These are phyloP conservation scores for Barnettozyma vustinii DNA, from an alignment of 805 yeast species.

Conservation along the genomic window DNA sequence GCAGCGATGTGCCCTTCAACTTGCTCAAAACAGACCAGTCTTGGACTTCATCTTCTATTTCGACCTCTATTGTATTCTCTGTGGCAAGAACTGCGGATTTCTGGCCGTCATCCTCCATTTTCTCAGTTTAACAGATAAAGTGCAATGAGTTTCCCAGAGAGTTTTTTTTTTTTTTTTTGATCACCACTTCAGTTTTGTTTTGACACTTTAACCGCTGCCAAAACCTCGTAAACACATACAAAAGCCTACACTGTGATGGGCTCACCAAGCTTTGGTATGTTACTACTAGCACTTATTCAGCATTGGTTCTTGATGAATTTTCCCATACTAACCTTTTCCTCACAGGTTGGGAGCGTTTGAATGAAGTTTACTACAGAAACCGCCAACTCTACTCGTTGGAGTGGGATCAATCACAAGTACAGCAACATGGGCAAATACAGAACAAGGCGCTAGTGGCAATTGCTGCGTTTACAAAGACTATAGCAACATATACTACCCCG, in stretches of 20 bases:
- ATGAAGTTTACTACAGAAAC: constrained; percentile 61
- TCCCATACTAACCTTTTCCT: neutral
- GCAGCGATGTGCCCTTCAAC: constrained; percentile 26
- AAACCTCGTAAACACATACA: neutral
- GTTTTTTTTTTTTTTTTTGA: too few relatives aligned
- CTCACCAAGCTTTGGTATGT: constrained; percentile 12
- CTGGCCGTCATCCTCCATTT: neutral
- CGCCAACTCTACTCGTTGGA: constrained; percentile 40
- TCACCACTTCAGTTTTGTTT: too few relatives aligned
- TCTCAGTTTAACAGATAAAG: too few relatives aligned
- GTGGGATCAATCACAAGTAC: constrained; percentile 5
- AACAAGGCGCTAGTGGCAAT: constrained; percentile 4
- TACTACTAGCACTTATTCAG: too few relatives aligned
- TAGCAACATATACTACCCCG: constrained; percentile 6
- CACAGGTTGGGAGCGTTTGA: constrained; percentile 73
- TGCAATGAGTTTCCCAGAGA: too few relatives aligned
- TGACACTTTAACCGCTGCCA: neutral
- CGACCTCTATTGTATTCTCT: constrained; percentile 2
- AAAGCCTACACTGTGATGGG: constrained; percentile 2
- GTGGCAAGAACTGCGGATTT: neutral
- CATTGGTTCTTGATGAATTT: neutral
- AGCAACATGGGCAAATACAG: neutral
- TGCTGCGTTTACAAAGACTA: constrained; percentile 9
- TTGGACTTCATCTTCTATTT: constrained; percentile 39
- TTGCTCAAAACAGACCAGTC: constrained; percentile 46